These are phyloP conservation scores for Tulasnella sp. DNA, from an alignment of 768 basidiomycete genomes.

Conservation along the genomic window DNA sequence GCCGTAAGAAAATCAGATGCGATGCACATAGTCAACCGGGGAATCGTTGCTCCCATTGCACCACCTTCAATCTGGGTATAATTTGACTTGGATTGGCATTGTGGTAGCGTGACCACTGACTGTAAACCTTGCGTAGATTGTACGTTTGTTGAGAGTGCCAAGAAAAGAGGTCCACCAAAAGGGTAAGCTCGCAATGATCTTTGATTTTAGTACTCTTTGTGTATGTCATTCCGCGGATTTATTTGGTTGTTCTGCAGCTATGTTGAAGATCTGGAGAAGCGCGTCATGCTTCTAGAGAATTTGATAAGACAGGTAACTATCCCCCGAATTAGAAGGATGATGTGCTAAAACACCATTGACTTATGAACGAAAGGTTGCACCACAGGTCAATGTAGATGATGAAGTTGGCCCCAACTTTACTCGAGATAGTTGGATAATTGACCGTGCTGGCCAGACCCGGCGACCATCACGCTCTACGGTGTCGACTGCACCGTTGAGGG, in stretches of 20 bases:
- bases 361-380: slow-evolving; percentile 22
- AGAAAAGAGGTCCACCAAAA: slow-evolving; percentile 52
- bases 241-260: slow-evolving; percentile 24
- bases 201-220: background rate
- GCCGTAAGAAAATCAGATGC: slow-evolving; percentile 62
- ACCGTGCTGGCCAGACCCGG: slow-evolving; percentile 24
- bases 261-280: slow-evolving; percentile 43
- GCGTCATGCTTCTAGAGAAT: slow-evolving; percentile 40
- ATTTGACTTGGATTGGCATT: slow-evolving; percentile 24
- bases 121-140: slow-evolving; percentile 32
- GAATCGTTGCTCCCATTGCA: slow-evolving; percentile 14
- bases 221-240: background rate
- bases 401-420: slow-evolving; percentile 13
- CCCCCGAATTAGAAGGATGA: too few relatives aligned
- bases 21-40: slow-evolving; percentile 2
- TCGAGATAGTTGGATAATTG: slow-evolving; percentile 7
- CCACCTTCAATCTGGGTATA: slow-evolving; percentile 45
- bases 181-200: slow-evolving; percentile 30
- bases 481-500: too few relatives aligned
- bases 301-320: slow-evolving; percentile 30
- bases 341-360: background rate
- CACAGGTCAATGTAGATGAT: slow-evolving; percentile 22
- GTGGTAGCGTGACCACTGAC: background rate
- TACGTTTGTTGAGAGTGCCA: slow-evolving; percentile 30
- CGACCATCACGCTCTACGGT: background rate